phyloP scores from a whole-genome alignment of 805 yeast genomes.

The Candida multigemmis region DNA sequence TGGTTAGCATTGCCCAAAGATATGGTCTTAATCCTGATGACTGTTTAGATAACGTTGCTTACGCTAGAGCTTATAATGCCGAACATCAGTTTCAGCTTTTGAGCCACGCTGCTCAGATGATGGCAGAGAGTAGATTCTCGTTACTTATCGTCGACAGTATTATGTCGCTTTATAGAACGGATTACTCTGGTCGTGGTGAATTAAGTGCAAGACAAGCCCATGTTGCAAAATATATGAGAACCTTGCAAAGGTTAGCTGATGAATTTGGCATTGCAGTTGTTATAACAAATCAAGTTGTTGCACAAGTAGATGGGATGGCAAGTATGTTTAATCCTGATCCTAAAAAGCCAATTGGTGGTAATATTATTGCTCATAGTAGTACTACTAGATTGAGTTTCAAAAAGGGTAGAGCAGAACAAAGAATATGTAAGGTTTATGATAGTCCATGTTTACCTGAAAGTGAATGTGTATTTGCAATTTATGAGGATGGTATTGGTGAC shows the following conservation, averaged over 20 bases:
- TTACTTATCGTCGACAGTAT: slow-evolving; percentile 91
- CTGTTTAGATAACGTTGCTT: slow-evolving; percentile 94
- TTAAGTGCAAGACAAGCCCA: slow-evolving; percentile 90
- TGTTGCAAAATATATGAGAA: slow-evolving; percentile 87
- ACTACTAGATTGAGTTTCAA: slow-evolving; percentile 86
- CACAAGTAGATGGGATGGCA: slow-evolving; percentile 91
- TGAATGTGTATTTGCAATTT: slow-evolving; percentile 90
- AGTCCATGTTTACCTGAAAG: slow-evolving; percentile 96
- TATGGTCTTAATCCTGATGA: slow-evolving; percentile 89
- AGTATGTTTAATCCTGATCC: slow-evolving; percentile 88
- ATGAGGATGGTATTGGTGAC: slow-evolving; percentile 95
- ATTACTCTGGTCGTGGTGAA: slow-evolving; percentile 92
- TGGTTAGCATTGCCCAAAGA: slow-evolving; percentile 83
- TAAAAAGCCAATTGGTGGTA: slow-evolving; percentile 97
- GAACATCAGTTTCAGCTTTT: slow-evolving; percentile 88
- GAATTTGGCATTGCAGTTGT: slow-evolving; percentile 97
- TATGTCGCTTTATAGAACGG: slow-evolving; percentile 94
- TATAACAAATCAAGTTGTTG: slow-evolving; percentile 88
- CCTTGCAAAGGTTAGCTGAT: slow-evolving; percentile 87
- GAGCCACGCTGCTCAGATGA: slow-evolving; percentile 88
- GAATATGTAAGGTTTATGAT: slow-evolving; percentile 91
- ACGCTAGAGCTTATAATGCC: slow-evolving; percentile 94
- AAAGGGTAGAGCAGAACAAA: slow-evolving; percentile 86
- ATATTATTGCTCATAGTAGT: slow-evolving; percentile 93
- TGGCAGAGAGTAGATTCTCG: slow-evolving; percentile 90